A percentile compares a stretch with the other conserved stretches of the same genome.
Evolutionary conservation across 2,329 filamentous ascomycete species (phyloP).

Genomic region (Cladorrhinum sp.): DNA sequence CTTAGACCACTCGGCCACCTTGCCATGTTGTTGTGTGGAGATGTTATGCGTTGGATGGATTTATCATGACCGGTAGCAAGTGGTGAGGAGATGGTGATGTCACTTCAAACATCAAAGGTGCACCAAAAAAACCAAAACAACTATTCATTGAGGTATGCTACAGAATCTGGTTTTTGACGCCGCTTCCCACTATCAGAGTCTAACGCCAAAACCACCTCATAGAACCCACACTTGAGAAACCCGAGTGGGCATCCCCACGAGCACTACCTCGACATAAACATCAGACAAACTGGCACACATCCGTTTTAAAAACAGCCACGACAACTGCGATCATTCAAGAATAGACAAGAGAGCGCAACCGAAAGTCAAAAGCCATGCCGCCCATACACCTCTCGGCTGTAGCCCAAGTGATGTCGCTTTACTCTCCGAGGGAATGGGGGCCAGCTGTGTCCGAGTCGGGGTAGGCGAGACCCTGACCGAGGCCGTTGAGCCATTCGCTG

Average conservation of each 20-base stretch:
- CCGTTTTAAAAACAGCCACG: too few relatives aligned
- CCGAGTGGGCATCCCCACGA: too few relatives aligned
- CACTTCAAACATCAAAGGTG: neutral
- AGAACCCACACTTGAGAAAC: too few relatives aligned
- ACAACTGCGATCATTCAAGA: too few relatives aligned
- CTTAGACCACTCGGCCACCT: slow-evolving; percentile 17
- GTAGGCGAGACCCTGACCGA: neutral
- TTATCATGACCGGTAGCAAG: neutral
- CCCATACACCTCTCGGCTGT: neutral
- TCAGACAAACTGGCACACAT: too few relatives aligned
- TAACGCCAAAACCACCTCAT: too few relatives aligned
- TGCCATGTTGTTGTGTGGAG: slow-evolving; percentile 2
- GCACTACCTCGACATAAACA: too few relatives aligned
- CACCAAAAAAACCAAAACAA: too few relatives aligned
- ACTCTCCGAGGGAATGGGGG: neutral
- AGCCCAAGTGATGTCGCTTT: neutral
- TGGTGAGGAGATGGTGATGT: neutral
- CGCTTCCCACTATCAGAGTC: neutral
- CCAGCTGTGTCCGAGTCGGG: neutral
- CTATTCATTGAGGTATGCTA: too few relatives aligned
- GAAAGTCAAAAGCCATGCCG: neutral
- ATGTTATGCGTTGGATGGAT: neutral
- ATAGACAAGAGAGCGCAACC: too few relatives aligned
- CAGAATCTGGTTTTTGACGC: neutral
- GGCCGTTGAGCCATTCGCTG: neutral